Evolutionary conservation across 331 rosid species (phyloP).

Genomic region (Telfairia occidentalis): DNA sequence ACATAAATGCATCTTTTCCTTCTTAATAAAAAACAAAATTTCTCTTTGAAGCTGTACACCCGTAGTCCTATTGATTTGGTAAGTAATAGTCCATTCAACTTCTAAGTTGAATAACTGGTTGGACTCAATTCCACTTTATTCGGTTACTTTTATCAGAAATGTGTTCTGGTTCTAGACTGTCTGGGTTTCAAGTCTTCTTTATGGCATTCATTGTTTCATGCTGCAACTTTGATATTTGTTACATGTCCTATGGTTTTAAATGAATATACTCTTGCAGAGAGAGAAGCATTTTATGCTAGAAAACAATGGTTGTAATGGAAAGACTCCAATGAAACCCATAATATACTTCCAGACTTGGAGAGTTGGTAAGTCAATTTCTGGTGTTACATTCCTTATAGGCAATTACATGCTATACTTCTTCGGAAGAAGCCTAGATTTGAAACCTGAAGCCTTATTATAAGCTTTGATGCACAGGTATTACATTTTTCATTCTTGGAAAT

Average conservation of each 20-base stretch:
- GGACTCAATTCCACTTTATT: neutral
- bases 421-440: slow-evolving; percentile 10
- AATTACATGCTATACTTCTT: slow-evolving; percentile 13
- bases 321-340: slow-evolving; percentile 57
- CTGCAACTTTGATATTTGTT: neutral
- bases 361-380: slow-evolving; percentile 45
- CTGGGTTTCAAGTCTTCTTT: neutral
- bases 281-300: slow-evolving; percentile 57
- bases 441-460: neutral
- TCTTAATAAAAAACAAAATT: neutral
- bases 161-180: neutral
- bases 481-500: slow-evolving; percentile 79
- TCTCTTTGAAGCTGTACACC: neutral
- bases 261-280: slow-evolving; percentile 39
- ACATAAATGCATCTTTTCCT: neutral
- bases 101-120: neutral
- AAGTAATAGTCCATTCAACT: neutral
- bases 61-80: neutral
- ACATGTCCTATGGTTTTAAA: neutral
- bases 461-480: slow-evolving; percentile 48
- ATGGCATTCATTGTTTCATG: neutral
- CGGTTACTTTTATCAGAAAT: neutral
- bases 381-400: slow-evolving; percentile 9
- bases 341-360: slow-evolving; percentile 78
- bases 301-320: slow-evolving; percentile 61